A percentile compares a stretch with the other conserved stretches of the same genome.
Evolutionary conservation across 768 basidiomycete species (phyloP).

Genomic region (Tulasnella sp.): DNA sequence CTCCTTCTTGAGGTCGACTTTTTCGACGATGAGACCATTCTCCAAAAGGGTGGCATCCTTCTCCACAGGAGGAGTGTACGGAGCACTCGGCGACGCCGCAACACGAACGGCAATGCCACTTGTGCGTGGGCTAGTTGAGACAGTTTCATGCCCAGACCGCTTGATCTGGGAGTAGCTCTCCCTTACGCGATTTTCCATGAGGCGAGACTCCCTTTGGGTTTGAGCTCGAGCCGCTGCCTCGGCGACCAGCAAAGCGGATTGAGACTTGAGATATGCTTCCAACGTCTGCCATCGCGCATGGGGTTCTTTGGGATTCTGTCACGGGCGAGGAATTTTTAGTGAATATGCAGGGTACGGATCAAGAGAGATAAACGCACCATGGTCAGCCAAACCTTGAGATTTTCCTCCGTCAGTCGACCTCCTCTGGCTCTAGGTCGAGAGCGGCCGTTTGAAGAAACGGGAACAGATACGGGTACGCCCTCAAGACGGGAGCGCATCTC

Average conservation of each 20-base stretch:
- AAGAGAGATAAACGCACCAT: constrained; percentile 43
- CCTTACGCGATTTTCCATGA: constrained; percentile 67
- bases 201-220: constrained; percentile 68
- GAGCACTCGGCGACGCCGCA: background rate
- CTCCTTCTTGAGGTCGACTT: constrained; percentile 59
- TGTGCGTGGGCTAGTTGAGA: background rate
- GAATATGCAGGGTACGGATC: background rate
- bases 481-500: constrained; percentile 29
- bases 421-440: constrained; percentile 57
- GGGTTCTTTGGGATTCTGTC: constrained; percentile 85
- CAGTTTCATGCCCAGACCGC: constrained; percentile 61
- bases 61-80: constrained; percentile 28
- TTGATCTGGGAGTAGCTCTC: constrained; percentile 74
- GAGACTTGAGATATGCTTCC: constrained; percentile 71
- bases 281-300: constrained; percentile 76
- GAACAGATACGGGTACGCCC: background rate
- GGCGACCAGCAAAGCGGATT: constrained; percentile 70
- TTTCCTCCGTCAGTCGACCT: constrained; percentile 63
- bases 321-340: constrained; percentile 17
- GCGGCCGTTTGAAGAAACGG: constrained; percentile 29
- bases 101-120: constrained; percentile 2
- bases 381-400: constrained; percentile 71
- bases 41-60: constrained; percentile 75
- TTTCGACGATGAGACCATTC: constrained; percentile 84
- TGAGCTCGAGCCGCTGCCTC: constrained; percentile 72